Conservation (phyloP, 495 filamentous ascomycete genomes). For the Hypoxylon lenormandii region DNA sequence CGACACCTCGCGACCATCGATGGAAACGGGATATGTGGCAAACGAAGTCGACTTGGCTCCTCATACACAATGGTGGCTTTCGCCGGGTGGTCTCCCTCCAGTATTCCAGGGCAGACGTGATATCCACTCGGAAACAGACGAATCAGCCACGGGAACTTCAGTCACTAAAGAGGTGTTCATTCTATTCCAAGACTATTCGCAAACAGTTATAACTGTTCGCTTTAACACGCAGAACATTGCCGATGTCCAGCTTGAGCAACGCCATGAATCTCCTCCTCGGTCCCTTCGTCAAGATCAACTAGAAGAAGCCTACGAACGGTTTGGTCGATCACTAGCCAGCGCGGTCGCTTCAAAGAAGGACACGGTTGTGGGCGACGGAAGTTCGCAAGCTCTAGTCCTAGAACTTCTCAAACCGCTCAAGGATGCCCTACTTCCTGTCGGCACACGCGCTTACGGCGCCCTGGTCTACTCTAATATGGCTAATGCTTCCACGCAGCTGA, state of each 20-base stretch:
- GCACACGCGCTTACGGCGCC: slow-evolving; percentile 87
- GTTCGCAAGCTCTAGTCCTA: slow-evolving; percentile 76
- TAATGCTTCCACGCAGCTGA: slow-evolving; percentile 87
- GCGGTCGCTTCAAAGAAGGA: slow-evolving; percentile 76
- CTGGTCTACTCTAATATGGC: slow-evolving; percentile 93
- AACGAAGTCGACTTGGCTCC: slow-evolving; percentile 82
- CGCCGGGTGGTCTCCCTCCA: slow-evolving; percentile 79
- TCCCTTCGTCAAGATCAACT: slow-evolving; percentile 91
- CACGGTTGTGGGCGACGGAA: slow-evolving; percentile 84
- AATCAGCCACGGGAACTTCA: slow-evolving; percentile 72
- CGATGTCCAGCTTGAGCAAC: slow-evolving; percentile 81
- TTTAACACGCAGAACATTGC: slow-evolving; percentile 80
- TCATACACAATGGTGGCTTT: slow-evolving; percentile 83
- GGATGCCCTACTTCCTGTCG: slow-evolving; percentile 81
- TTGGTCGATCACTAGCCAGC: slow-evolving; percentile 78
- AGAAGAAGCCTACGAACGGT: slow-evolving; percentile 81
- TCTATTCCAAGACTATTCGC: slow-evolving; percentile 93
- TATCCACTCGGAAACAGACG: slow-evolving; percentile 83
- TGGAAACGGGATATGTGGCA: slow-evolving; percentile 85
- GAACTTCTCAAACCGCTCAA: slow-evolving; percentile 80
- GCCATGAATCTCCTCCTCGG: slow-evolving; percentile 86
- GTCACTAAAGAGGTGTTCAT: slow-evolving; percentile 84
- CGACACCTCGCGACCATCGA: slow-evolving; percentile 69
- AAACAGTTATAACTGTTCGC: slow-evolving; percentile 84
- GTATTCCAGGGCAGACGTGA: slow-evolving; percentile 84